phyloP scores from a whole-genome alignment of 2,329 filamentous ascomycete species.

The Basipetospora sp. region DNA sequence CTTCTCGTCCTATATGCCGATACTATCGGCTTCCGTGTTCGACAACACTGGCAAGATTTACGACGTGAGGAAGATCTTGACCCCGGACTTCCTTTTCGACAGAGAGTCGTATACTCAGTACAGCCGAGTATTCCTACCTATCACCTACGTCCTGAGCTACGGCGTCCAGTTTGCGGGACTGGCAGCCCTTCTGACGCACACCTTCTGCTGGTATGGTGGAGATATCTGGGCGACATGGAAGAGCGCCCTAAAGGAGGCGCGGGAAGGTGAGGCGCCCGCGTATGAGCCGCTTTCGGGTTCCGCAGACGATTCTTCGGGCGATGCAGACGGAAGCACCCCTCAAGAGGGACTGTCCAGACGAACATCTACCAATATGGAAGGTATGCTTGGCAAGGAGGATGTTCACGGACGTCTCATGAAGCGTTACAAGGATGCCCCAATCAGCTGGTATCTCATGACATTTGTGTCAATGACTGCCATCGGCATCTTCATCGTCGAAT shows the following conservation, averaged over 20 bases:
- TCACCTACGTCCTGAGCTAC: conserved; percentile 78
- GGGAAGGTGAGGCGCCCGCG: conserved; percentile 29
- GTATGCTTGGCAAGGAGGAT: conserved; percentile 57
- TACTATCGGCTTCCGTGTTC: conserved; percentile 70
- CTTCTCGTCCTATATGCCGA: conserved; percentile 74
- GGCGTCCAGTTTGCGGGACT: conserved; percentile 74
- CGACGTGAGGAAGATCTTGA: conserved; percentile 67
- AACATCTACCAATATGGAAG: conserved; percentile 23
- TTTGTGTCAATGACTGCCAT: conserved; percentile 63
- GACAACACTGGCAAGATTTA: conserved; percentile 72
- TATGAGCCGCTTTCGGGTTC: conserved; percentile 38
- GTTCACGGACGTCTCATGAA: conserved; percentile 75
- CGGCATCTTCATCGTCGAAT: conserved; percentile 73
- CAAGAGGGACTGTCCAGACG: conserved; percentile 8
- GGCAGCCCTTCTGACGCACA: conserved; percentile 66
- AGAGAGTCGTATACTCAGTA: conserved; percentile 62
- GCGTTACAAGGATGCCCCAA: conserved; percentile 66
- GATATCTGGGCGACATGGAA: conserved; percentile 70
- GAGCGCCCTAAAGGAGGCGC: conserved; percentile 50
- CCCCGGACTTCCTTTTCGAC: conserved; percentile 64
- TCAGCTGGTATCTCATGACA: conserved; percentile 66
- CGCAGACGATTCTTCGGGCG: conserved; percentile 8
- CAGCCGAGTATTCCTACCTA: conserved; percentile 70
- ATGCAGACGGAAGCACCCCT: conserved; percentile 5
- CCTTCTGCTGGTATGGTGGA: conserved; percentile 67